A percentile compares a stretch with the other conserved stretches of the same genome.
Evolutionary conservation across 495 filamentous ascomycete species (phyloP).

Genomic region (Penicillium odoratum): DNA sequence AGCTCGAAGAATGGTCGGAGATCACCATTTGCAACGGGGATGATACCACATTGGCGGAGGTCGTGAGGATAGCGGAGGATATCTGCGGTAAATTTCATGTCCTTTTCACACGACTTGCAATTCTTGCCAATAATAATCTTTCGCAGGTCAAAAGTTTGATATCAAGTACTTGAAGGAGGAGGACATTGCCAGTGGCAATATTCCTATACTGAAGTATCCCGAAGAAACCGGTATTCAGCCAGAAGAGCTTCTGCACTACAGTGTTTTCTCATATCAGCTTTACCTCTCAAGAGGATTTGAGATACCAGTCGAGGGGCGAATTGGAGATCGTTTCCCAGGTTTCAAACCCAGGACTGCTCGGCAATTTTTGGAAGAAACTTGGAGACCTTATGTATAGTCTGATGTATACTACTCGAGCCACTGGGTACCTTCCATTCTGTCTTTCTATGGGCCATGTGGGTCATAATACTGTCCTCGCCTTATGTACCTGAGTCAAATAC

Average conservation of each 20-base stretch:
- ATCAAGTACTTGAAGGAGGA: constrained; percentile 8
- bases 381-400: constrained; percentile 5
- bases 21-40: constrained; percentile 13
- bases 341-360: constrained; percentile 12
- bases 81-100: constrained; percentile 4
- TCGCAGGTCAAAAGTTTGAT: constrained; percentile 10
- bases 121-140: neutral
- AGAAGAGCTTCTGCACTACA: constrained; percentile 5
- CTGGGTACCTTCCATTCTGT: neutral
- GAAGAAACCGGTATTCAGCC: constrained; percentile 12
- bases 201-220: constrained; percentile 5
- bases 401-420: neutral
- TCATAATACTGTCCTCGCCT: neutral
- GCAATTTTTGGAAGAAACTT: constrained; percentile 7
- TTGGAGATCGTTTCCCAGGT: constrained; percentile 10
- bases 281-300: constrained; percentile 10
- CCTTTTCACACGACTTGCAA: neutral
- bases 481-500: neutral
- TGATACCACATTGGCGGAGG: constrained; percentile 11
- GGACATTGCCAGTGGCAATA: constrained; percentile 5
- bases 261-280: constrained; percentile 10
- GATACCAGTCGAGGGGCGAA: constrained; percentile 5
- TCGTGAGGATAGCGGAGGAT: constrained; percentile 8
- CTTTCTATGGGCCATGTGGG: neutral
- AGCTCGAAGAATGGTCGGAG: constrained; percentile 14